Percentiles rank a stretch among this genome's conserved stretches.
Conservation (phyloP, 106 monocot species). For the Acorus calamus region DNA sequence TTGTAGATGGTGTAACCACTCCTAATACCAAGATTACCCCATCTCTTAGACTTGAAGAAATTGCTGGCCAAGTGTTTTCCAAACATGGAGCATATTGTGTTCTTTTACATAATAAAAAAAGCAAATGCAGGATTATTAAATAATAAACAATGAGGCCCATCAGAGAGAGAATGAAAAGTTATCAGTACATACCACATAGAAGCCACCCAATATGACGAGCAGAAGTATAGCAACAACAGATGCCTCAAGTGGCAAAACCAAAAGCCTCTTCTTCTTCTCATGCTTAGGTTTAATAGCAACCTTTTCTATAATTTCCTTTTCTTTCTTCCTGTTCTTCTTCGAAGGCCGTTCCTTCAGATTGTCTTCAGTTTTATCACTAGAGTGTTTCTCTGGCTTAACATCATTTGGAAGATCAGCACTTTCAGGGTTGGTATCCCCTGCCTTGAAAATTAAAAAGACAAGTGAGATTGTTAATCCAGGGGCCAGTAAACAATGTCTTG, state of each 20-base stretch:
- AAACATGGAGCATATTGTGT: too few species aligned
- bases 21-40: too few species aligned
- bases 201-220: conserved; percentile 51
- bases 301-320: conserved; percentile 47
- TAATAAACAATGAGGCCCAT: not conserved
- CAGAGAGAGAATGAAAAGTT: not conserved
- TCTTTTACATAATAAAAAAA: too few species aligned
- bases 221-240: conserved; percentile 68
- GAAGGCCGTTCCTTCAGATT: conserved; percentile 39
- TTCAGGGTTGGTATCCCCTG: conserved; percentile 45
- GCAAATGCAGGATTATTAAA: too few species aligned
- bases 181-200: conserved; percentile 80
- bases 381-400: conserved; percentile 26
- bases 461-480: not conserved
- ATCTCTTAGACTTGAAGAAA: too few species aligned
- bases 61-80: too few species aligned
- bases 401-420: conserved; percentile 35
- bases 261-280: conserved; percentile 47
- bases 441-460: conserved; percentile 35
- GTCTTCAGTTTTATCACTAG: conserved; percentile 49
- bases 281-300: conserved; percentile 24
- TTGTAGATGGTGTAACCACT: too few species aligned
- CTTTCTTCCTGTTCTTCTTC: conserved; percentile 76
- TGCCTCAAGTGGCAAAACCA: conserved; percentile 71
- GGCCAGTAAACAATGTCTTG: not conserved